A percentile compares a stretch with the other conserved stretches of the same genome.
Conservation (phyloP, 345 rosid species). For the Eucalyptus regnans region DNA sequence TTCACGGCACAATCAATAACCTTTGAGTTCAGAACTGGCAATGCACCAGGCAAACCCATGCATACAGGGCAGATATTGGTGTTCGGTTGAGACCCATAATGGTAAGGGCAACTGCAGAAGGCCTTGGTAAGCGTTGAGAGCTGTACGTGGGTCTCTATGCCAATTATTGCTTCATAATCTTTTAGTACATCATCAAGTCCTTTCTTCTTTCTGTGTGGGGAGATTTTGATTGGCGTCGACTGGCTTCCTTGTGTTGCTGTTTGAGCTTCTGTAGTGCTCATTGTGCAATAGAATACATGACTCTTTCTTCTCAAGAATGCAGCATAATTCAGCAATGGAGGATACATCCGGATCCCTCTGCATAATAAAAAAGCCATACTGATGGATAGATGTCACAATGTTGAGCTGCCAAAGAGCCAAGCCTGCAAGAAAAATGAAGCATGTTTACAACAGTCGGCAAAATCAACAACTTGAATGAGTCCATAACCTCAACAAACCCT, state of each 20-base stretch:
- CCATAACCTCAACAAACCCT: neutral
- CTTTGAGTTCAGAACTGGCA: slow-evolving; percentile 79
- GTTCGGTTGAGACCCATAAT: slow-evolving; percentile 67
- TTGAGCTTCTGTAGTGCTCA: slow-evolving; percentile 20
- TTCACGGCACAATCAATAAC: slow-evolving; percentile 77
- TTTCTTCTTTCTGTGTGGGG: slow-evolving; percentile 31
- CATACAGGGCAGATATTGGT: slow-evolving; percentile 77
- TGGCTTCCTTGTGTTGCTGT: slow-evolving; percentile 46
- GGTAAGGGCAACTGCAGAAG: slow-evolving; percentile 81
- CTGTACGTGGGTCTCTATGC: slow-evolving; percentile 96
- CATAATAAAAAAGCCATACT: slow-evolving; percentile 54
- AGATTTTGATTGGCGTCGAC: slow-evolving; percentile 24
- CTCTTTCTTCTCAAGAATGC: slow-evolving; percentile 34
- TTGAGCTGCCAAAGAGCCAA: neutral
- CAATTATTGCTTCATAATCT: slow-evolving; percentile 79
- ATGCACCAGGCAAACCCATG: slow-evolving; percentile 96
- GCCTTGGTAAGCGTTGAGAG: slow-evolving; percentile 85
- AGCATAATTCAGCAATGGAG: slow-evolving; percentile 26
- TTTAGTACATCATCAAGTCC: slow-evolving; percentile 32
- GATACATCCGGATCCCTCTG: slow-evolving; percentile 38
- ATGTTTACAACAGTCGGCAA: neutral
- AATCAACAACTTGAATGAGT: neutral
- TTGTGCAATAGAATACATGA: slow-evolving; percentile 23
- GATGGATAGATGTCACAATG: neutral
- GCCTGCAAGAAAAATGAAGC: slow-evolving; percentile 4